Conservation (phyloP, 495 filamentous ascomycete species). For the Lichenothelia convexa region DNA sequence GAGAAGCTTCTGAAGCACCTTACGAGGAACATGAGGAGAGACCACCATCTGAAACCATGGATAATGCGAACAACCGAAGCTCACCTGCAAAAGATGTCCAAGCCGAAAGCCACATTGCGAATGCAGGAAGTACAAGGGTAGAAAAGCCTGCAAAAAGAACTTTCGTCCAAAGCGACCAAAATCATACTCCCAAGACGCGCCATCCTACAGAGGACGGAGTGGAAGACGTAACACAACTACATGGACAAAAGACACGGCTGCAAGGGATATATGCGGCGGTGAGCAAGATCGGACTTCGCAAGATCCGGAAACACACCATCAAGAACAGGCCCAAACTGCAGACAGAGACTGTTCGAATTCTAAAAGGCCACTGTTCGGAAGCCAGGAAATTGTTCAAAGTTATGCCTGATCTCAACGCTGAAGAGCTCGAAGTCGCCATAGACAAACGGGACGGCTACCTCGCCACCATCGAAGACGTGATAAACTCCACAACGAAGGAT, state of each 20-base stretch:
- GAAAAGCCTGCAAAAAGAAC: neutral
- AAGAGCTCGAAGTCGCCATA: neutral
- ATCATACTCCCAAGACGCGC: no score
- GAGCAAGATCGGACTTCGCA: constrained; percentile 4
- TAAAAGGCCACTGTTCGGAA: constrained; percentile 1
- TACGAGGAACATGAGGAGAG: neutral
- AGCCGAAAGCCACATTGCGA: neutral
- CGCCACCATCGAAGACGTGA: no score
- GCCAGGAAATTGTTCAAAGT: neutral
- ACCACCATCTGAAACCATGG: neutral
- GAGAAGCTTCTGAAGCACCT: no score
- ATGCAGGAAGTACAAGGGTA: neutral
- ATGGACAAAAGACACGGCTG: constrained; percentile 4
- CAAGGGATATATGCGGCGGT: neutral
- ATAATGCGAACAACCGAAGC: neutral
- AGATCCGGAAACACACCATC: neutral
- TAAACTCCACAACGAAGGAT: no score
- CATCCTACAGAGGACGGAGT: neutral
- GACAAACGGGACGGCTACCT: neutral
- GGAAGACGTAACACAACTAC: constrained; percentile 2
- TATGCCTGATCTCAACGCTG: neutral
- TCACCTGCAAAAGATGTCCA: neutral
- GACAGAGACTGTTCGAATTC: neutral
- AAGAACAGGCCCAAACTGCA: neutral
- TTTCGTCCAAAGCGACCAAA: neutral